Percentiles rank a stretch among this genome's conserved stretches.
phyloP scores from a whole-genome alignment of 371 early-diverging fungal species.

The Actinomortierella wolfii region DNA sequence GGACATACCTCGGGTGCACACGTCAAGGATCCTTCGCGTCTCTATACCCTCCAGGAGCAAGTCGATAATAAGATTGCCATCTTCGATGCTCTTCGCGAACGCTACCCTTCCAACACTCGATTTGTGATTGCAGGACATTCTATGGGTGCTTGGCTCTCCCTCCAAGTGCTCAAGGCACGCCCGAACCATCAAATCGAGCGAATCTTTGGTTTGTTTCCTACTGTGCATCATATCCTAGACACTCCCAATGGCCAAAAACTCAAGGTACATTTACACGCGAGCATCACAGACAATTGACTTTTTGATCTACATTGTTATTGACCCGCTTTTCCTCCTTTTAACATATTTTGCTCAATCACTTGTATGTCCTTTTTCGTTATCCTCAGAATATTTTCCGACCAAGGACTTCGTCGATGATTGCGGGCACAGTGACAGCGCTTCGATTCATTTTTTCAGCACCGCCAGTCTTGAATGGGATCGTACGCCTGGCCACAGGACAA shows the following conservation, averaged over 20 bases:
- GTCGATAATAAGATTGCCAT: conserved; percentile 70
- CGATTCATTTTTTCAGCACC: conserved; percentile 45
- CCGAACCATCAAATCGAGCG: conserved; percentile 63
- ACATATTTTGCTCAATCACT: background rate
- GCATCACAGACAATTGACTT: conserved; percentile 1
- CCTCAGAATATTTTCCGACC: conserved; percentile 44
- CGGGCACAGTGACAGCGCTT: conserved; percentile 37
- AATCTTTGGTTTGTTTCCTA: conserved; percentile 77
- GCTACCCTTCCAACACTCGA: conserved; percentile 53
- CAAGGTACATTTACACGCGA: conserved; percentile 42
- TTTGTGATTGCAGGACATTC: conserved; percentile 72
- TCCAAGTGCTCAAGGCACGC: conserved; percentile 58
- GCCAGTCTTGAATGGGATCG: conserved; percentile 21
- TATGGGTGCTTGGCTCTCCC: conserved; percentile 67
- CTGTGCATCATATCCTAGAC: conserved; percentile 72
- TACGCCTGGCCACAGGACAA: conserved; percentile 36
- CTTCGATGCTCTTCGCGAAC: conserved; percentile 55
- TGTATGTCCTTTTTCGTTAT: background rate
- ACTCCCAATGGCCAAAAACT: conserved; percentile 78
- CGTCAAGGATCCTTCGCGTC: conserved; percentile 16
- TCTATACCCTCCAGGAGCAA: conserved; percentile 64
- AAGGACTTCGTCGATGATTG: conserved; percentile 14
- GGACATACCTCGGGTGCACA: conserved; percentile 54
- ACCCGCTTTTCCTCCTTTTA: background rate
- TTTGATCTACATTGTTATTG: background rate